These are phyloP conservation scores for Talaromyces funiculosus DNA, from an alignment of 2,329 filamentous ascomycete species.

Conservation along the genomic window DNA sequence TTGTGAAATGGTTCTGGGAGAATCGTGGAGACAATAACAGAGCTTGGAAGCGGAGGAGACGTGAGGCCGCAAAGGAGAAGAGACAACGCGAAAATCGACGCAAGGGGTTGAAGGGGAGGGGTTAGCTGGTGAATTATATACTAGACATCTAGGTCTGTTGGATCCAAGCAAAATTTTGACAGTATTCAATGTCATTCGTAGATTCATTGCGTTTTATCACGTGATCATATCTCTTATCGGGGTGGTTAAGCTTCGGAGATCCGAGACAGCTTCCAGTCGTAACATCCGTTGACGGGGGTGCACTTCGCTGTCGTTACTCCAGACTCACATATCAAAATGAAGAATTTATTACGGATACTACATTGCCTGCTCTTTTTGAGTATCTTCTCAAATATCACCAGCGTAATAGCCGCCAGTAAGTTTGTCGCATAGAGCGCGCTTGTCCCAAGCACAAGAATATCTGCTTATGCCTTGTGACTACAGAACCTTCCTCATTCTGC, in stretches of 20 bases:
- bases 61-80: constrained; percentile 56
- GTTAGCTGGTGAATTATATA: neutral
- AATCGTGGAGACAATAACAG: constrained; percentile 47
- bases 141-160: neutral
- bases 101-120: constrained; percentile 27
- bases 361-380: constrained; percentile 23
- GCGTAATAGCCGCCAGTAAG: constrained; percentile 34
- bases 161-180: neutral
- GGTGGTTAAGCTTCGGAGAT: neutral
- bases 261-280: neutral
- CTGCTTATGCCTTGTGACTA: neutral
- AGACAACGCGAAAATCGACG: constrained; percentile 55
- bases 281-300: neutral
- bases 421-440: neutral
- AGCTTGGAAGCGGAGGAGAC: constrained; percentile 50
- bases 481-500: constrained; percentile 57
- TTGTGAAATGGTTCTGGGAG: constrained; percentile 58
- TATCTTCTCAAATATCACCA: constrained; percentile 24
- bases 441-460: neutral
- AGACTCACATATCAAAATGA: constrained; percentile 17
- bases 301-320: constrained; percentile 14
- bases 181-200: neutral
- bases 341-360: constrained; percentile 15
- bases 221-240: neutral
- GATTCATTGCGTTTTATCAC: neutral